Evolutionary conservation across 1,139 yeast species (phyloP), one percentile per base, ranked within the genome.

Genomic region (Pneumocystis canis): DNA sequence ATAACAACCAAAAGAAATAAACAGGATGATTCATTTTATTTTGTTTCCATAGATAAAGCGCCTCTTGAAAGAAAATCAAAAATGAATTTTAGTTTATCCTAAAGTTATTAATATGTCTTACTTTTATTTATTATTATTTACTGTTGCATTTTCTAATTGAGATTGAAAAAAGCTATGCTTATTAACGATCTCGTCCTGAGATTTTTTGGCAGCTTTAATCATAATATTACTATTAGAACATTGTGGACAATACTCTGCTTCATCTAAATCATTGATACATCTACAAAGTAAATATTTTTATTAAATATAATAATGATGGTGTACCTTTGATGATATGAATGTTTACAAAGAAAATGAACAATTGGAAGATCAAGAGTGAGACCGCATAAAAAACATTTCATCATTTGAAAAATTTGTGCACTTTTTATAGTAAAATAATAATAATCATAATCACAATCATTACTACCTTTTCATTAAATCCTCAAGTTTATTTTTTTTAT

Each of bases 301-400:
- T 64, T 61, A 7, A 54, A 61, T 16, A 68, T 35, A 39, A 57
- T 14, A 57, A 57, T 33, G 11, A 57, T 9, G 30, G 92, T 73
- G 70, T 98, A 94, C 62, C 87, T 78, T 68, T 86, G 89, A 71
- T 92, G 98, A 71, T 82, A 89, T 2, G 95, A 84, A 70, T 92
- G 98, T 62, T 81, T 81, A 75, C 98, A 92, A 66, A 84, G 82
- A 76, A 90, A 94, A 70, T 88, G 95, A 0, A 87, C 81, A 7
- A 85, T 80, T 0, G 97, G 97, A 63, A 85, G 79, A 65, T 89
- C 95, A 39, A 92, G 75, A 32, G 82, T 79, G 62, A 81, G 77
- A 18, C 82, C 78, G 71, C 98, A 94, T 6, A 84, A 79, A 25
- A 84, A 77, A 72, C 98, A 94, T 61, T 78, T 79, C 31, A 84